Evolutionary conservation across 345 rosid genomes (phyloP), one percentile per base, ranked within the genome.

Genomic region (Crucihimalaya himalaica): DNA sequence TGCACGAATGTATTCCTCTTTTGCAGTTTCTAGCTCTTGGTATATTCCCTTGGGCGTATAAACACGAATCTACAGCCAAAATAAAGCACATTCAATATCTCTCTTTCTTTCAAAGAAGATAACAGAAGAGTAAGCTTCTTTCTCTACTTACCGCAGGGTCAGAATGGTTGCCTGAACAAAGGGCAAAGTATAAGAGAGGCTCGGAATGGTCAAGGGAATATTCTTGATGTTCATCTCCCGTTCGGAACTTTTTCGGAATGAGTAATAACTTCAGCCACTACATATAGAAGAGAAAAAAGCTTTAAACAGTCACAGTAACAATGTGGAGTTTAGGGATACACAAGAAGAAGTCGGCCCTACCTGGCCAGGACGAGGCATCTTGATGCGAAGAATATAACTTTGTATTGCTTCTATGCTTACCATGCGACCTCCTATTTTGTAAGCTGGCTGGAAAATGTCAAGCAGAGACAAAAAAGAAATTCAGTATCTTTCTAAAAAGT

Each of bases 311-410:
- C 66, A 28, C 37, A 76, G 37, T 19, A 43, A 45, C 13, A 18
- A 46, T 55, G 9, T 47, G 5, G 20, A 39, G 54, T 40, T 51
- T n/a, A 28, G 23, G 39, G 13, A 39, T 47, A 57, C 31, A 0
- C 4, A 2, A 71, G 31, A 2, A 71, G 31, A 56, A 71, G 31
- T 48, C 14, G 8, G 62, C 75, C 47, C n/a, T 58, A 95, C 99
- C 96, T 89, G 96, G 63, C 97, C 97, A 54, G 99, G 99, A 60
- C 97, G 93, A 72, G 93, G 87, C 89, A 89, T 85, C 42, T 83
- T 83, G 70, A 96, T 87, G 70, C 93, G 87, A 40, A 95, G 89
- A 72, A 91, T 88, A 61, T 86, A 84, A 56, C 34, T 81, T 78
- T 88, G 97, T 61, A 89, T 83, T 0, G 89, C 81, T 77, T 95